Evolutionary conservation across 345 rosid genomes (phyloP), one percentile per base, ranked within the genome.

Genomic region (Aurinia saxatilis): DNA sequence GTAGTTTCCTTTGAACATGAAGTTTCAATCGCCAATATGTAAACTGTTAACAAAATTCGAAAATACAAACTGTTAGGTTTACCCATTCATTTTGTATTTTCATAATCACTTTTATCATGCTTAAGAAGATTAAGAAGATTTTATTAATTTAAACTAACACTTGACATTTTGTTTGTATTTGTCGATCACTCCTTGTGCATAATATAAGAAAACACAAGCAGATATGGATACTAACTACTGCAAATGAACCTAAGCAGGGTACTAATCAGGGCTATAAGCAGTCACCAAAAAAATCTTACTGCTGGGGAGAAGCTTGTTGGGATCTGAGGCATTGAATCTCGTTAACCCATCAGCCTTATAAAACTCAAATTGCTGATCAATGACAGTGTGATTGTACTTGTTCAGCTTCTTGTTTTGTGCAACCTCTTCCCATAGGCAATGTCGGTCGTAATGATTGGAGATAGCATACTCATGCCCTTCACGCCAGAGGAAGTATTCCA

Each of bases 351-450:
- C 97, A 34, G 90, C 63, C 77, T 74, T 82, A 80, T 93, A 93
- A 78, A 81, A 90, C 45, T 68, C 69, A 77, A 93, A 85, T 67
- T 93, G 97, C 56, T 93, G 75, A 63, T 93, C 88, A 42, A 90
- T 93, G 60, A 80, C 74, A 27, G 84, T 85, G 66, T 84, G 99
- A 64, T 93, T 90, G 71, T 93, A 93, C 74, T 90, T 93, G 80
- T 93, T 93, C 73, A 93, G 77, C 81, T 73, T 85, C 73, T 93
- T 93, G 70, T 93, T 93, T 60, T 85, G 99, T 19, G 80, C 86
- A 62, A 93, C 99, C 80, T 93, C 97, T 77, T 93, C 97, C 99
- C 97, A 90, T 16, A 93, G 75, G 71, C 97, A 93, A 68, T 87
- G 97, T 18, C 97, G 82, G 60, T 90, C 97, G 35, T 90, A 93